Conservation (phyloP, 2,329 filamentous ascomycete species). For the Aphanoascus verrucosus region DNA sequence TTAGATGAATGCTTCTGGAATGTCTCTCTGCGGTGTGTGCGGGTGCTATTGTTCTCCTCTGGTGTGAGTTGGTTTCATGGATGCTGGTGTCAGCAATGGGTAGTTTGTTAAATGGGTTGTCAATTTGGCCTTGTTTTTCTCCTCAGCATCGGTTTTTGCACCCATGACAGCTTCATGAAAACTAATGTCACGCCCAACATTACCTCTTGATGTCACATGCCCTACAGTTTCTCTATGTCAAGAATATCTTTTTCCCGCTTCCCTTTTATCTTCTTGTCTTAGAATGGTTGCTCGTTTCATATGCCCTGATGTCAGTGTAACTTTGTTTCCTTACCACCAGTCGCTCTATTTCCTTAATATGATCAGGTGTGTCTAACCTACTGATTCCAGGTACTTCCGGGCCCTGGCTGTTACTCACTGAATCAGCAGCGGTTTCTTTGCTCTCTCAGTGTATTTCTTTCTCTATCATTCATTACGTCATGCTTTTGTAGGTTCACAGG, state of each 20-base stretch:
- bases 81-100: slow-evolving; percentile 10
- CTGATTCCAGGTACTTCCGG: neutral
- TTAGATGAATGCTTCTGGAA: slow-evolving; percentile 6
- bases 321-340: slow-evolving; percentile 7
- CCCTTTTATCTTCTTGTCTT: slow-evolving; percentile 22
- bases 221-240: slow-evolving; percentile 10
- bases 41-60: neutral
- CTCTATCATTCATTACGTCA: neutral
- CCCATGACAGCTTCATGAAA: slow-evolving; percentile 12
- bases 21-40: neutral
- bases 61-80: slow-evolving; percentile 10
- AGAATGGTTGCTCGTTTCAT: slow-evolving; percentile 17
- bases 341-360: slow-evolving; percentile 9
- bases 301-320: slow-evolving; percentile 3
- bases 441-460: neutral
- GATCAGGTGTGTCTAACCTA: neutral
- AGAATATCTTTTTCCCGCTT: slow-evolving; percentile 14
- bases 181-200: slow-evolving; percentile 6
- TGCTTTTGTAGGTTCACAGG: slow-evolving; percentile 1
- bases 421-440: neutral
- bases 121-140: slow-evolving; percentile 12
- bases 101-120: slow-evolving; percentile 12
- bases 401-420: neutral
- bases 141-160: slow-evolving; percentile 5
- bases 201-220: slow-evolving; percentile 9